Percentiles rank a stretch among this genome's conserved stretches.
Conservation (phyloP, 2,329 filamentous ascomycete species). For the Tetracladium maxilliforme region DNA sequence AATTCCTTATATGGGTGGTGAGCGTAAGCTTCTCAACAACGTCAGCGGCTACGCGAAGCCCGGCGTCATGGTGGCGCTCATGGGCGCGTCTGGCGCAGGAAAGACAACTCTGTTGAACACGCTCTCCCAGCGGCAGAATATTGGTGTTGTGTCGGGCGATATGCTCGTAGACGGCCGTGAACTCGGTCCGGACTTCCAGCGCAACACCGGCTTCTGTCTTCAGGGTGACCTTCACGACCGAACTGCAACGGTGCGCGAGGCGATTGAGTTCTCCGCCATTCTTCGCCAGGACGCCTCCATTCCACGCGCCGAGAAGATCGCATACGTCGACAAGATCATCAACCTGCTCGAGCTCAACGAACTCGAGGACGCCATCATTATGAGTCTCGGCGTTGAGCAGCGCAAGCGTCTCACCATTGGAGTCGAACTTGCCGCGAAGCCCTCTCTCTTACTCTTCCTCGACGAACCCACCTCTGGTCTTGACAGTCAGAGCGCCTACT, state of each 20-base stretch:
- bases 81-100: constrained; percentile 70
- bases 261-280: constrained; percentile 53
- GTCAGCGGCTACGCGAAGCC: constrained; percentile 70
- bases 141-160: constrained; percentile 45
- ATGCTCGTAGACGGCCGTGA: constrained; percentile 57
- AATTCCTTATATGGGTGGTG: constrained; percentile 51
- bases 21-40: constrained; percentile 47
- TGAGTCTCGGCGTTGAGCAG: constrained; percentile 48
- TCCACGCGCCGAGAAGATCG: constrained; percentile 44
- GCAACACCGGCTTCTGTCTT: constrained; percentile 56
- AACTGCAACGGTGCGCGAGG: constrained; percentile 52
- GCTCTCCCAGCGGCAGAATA: constrained; percentile 53
- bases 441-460: constrained; percentile 51
- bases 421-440: constrained; percentile 58
- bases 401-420: constrained; percentile 60
- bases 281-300: constrained; percentile 41
- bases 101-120: constrained; percentile 77
- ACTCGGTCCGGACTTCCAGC: constrained; percentile 48
- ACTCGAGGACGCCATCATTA: constrained; percentile 52
- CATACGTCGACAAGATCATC: constrained; percentile 52
- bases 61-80: constrained; percentile 64
- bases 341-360: constrained; percentile 49
- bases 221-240: constrained; percentile 60
- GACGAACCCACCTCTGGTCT: constrained; percentile 61
- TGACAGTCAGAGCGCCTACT: constrained; percentile 54